Conservation (phyloP, 257 asterid species). For the Lycium barbarum region DNA sequence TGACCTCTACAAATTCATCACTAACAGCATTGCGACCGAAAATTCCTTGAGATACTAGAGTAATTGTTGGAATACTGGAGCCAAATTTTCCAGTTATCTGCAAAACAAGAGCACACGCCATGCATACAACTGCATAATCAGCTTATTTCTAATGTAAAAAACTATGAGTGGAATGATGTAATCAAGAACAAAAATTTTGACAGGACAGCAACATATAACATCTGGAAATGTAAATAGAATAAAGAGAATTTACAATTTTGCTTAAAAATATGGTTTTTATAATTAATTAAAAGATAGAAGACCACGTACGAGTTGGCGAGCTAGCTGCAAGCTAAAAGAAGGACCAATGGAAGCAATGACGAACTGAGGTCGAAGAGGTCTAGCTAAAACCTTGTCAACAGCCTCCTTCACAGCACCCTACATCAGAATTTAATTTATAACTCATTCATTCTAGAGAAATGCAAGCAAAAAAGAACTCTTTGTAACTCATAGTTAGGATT, state of each 20-base stretch:
- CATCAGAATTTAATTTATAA: background rate
- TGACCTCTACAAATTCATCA: slow-evolving; percentile 68
- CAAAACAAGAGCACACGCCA: slow-evolving; percentile 32
- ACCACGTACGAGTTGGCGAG: slow-evolving; percentile 55
- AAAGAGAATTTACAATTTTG: too few relatives aligned
- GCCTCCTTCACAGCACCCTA: slow-evolving; percentile 84
- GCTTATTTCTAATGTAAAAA: background rate
- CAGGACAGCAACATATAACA: background rate
- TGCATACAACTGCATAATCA: background rate
- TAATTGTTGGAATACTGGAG: slow-evolving; percentile 56
- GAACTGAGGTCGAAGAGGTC: slow-evolving; percentile 82
- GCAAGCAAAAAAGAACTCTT: background rate
- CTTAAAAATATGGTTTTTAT: too few relatives aligned
- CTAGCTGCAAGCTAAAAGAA: slow-evolving; percentile 51
- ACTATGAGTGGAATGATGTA: background rate
- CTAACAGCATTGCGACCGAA: slow-evolving; percentile 65
- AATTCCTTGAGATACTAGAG: slow-evolving; percentile 64
- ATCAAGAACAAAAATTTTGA: background rate
- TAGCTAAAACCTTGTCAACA: slow-evolving; percentile 63
- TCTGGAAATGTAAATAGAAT: too few relatives aligned
- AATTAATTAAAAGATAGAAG: background rate
- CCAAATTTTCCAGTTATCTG: slow-evolving; percentile 66
- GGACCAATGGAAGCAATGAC: slow-evolving; percentile 72
- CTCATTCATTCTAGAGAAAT: background rate
- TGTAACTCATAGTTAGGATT: background rate